Conservation (phyloP, 2,329 filamentous ascomycete species). For the Trichophyton mentagrophytes region DNA sequence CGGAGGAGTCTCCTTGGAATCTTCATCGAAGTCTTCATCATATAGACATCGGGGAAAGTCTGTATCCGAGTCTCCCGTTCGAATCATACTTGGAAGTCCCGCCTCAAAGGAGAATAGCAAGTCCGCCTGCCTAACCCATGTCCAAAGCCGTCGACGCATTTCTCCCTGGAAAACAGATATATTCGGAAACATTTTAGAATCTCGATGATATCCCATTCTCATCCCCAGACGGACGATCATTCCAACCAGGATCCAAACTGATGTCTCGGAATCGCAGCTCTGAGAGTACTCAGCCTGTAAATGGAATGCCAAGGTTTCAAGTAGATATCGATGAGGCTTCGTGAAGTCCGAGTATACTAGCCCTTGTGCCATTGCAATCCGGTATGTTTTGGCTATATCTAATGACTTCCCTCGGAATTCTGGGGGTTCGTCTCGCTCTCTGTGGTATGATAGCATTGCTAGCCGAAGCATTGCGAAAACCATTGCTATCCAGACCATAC, state of each 20-base stretch:
- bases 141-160: slow-evolving; percentile 40
- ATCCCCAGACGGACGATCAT: slow-evolving; percentile 51
- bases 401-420: slow-evolving; percentile 47
- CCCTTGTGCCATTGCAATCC: slow-evolving; percentile 49
- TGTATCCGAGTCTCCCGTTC: slow-evolving; percentile 51
- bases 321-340: slow-evolving; percentile 45
- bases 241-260: slow-evolving; percentile 47
- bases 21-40: slow-evolving; percentile 52
- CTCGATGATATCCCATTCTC: slow-evolving; percentile 54
- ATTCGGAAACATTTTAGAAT: slow-evolving; percentile 46
- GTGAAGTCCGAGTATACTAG: slow-evolving; percentile 52
- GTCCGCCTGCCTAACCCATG: slow-evolving; percentile 46
- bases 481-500: slow-evolving; percentile 49
- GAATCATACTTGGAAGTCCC: slow-evolving; percentile 54
- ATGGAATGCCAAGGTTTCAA: slow-evolving; percentile 51
- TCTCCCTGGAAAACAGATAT: slow-evolving; percentile 50
- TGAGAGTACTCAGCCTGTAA: slow-evolving; percentile 49
- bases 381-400: slow-evolving; percentile 33
- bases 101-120: slow-evolving; percentile 54
- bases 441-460: slow-evolving; percentile 49
- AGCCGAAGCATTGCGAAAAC: slow-evolving; percentile 53
- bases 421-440: slow-evolving; percentile 50
- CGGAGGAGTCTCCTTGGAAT: slow-evolving; percentile 43
- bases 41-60: slow-evolving; percentile 48
- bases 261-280: slow-evolving; percentile 47